Evolutionary conservation across 768 basidiomycete genomes (phyloP).

Genomic region (Boletus subparvulus): DNA sequence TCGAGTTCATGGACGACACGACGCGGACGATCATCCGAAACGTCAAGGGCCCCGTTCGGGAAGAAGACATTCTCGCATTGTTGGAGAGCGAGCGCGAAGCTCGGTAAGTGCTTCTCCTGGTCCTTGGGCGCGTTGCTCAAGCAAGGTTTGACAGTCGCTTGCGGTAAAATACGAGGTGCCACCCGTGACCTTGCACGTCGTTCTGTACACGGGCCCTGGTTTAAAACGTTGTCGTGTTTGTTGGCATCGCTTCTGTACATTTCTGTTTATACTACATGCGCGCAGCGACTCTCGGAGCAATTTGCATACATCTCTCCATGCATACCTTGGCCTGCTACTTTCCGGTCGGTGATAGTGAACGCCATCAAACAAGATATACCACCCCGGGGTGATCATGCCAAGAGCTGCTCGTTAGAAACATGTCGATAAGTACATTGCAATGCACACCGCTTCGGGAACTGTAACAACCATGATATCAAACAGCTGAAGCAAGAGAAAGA

Average conservation of each 20-base stretch:
- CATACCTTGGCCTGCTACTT: no score
- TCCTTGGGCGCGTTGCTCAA: neutral
- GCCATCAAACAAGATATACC: no score
- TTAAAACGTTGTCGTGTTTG: neutral
- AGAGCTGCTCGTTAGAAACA: slow-evolving; percentile 18
- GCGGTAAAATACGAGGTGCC: slow-evolving; percentile 13
- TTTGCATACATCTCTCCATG: neutral
- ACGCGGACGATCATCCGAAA: slow-evolving; percentile 96
- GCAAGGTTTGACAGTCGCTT: slow-evolving; percentile 15
- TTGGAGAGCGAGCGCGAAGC: slow-evolving; percentile 99
- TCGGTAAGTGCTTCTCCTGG: slow-evolving; percentile 59
- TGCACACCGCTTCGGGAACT: slow-evolving; percentile 24
- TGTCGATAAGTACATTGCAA: slow-evolving; percentile 34
- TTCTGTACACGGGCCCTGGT: neutral
- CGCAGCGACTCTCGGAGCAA: neutral
- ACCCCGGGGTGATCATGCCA: neutral
- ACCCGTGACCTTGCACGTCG: neutral
- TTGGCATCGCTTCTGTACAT: slow-evolving; percentile 8
- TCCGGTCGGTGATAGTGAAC: neutral
- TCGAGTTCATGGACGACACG: slow-evolving; percentile 98
- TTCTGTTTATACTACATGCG: neutral
- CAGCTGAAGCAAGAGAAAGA: slow-evolving; percentile 27
- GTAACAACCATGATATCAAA: slow-evolving; percentile 30
- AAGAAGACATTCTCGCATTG: slow-evolving; percentile 94
- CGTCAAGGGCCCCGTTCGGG: slow-evolving; percentile 96